These are phyloP conservation scores for Diaporthe destruens DNA, from an alignment of 2,329 filamentous ascomycete genomes.

Conservation along the genomic window DNA sequence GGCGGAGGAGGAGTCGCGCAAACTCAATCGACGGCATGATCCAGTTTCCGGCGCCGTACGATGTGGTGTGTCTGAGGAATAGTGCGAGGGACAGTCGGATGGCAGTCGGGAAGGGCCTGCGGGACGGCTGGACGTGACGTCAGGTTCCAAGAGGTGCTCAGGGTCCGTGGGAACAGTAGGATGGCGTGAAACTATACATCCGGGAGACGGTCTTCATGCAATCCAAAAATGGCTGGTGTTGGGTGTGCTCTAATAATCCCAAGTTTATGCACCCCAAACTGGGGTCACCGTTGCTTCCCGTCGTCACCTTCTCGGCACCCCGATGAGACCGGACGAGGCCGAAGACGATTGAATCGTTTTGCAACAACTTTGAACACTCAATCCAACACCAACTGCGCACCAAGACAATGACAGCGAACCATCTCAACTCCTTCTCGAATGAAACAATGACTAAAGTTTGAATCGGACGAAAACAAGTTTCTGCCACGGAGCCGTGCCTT, in stretches of 20 bases:
- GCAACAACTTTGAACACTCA: too few species aligned
- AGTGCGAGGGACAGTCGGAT: slow-evolving; percentile 25
- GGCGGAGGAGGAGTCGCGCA: slow-evolving; percentile 17
- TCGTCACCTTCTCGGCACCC: slow-evolving; percentile 6
- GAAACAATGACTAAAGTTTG: neutral
- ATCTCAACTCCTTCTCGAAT: neutral
- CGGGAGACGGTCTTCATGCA: slow-evolving; percentile 35
- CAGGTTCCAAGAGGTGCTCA: slow-evolving; percentile 11
- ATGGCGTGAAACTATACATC: slow-evolving; percentile 32
- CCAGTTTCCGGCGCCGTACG: slow-evolving; percentile 5
- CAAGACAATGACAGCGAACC: neutral
- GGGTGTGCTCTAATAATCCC: slow-evolving; percentile 8
- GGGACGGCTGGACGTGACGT: slow-evolving; percentile 25
- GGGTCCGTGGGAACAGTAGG: slow-evolving; percentile 20
- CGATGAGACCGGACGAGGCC: slow-evolving; percentile 22
- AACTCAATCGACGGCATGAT: slow-evolving; percentile 32
- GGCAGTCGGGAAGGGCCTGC: slow-evolving; percentile 32
- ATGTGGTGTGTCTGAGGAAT: slow-evolving; percentile 29
- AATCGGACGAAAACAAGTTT: slow-evolving; percentile 26
- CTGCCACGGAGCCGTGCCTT: slow-evolving; percentile 1
- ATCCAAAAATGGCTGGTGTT: slow-evolving; percentile 24
- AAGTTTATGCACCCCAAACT: slow-evolving; percentile 30
- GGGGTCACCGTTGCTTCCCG: slow-evolving; percentile 30
- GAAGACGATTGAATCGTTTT: too few species aligned
- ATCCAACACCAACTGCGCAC: neutral